phyloP scores from a whole-genome alignment of 768 basidiomycete species.

The Macrolepiota albuminosa region DNA sequence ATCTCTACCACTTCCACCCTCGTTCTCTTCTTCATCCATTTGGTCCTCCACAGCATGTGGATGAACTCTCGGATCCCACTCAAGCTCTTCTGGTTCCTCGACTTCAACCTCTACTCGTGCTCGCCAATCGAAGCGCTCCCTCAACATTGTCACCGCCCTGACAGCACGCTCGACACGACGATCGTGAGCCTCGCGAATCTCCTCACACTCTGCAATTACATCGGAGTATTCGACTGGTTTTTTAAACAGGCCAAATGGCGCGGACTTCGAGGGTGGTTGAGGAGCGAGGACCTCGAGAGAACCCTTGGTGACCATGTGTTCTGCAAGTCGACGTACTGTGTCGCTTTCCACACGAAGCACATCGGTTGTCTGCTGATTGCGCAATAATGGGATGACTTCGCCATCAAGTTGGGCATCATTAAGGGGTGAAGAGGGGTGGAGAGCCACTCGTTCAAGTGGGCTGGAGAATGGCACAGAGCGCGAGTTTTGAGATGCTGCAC shows the following conservation, averaged over 20 bases:
- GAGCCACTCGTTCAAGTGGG: constrained; percentile 58
- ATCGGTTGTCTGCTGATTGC: constrained; percentile 76
- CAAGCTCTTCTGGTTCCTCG: constrained; percentile 75
- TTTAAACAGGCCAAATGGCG: constrained; percentile 16
- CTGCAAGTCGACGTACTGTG: constrained; percentile 63
- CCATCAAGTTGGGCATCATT: constrained; percentile 67
- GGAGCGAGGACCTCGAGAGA: constrained; percentile 42
- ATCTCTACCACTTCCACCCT: constrained; percentile 20
- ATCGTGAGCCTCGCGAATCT: constrained; percentile 70
- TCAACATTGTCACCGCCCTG: constrained; percentile 72
- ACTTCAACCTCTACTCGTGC: constrained; percentile 74
- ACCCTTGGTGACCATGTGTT: constrained; percentile 60
- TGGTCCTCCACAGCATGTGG: constrained; percentile 4
- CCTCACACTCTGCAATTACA: constrained; percentile 60
- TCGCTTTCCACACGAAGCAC: constrained; percentile 69
- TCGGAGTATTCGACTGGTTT: constrained; percentile 53
- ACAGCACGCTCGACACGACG: constrained; percentile 70
- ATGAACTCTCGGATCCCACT: constrained; percentile 55
- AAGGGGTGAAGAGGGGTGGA: constrained; percentile 59
- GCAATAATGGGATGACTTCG: constrained; percentile 67
- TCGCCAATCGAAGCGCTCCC: constrained; percentile 81
- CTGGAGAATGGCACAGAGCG: constrained; percentile 27
- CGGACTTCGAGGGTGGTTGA: constrained; percentile 22
- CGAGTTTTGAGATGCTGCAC: background rate
- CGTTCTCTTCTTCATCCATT: constrained; percentile 16